phyloP scores from a whole-genome alignment of 1,284 basidiomycete genomes.

The Ustilago tritici region DNA sequence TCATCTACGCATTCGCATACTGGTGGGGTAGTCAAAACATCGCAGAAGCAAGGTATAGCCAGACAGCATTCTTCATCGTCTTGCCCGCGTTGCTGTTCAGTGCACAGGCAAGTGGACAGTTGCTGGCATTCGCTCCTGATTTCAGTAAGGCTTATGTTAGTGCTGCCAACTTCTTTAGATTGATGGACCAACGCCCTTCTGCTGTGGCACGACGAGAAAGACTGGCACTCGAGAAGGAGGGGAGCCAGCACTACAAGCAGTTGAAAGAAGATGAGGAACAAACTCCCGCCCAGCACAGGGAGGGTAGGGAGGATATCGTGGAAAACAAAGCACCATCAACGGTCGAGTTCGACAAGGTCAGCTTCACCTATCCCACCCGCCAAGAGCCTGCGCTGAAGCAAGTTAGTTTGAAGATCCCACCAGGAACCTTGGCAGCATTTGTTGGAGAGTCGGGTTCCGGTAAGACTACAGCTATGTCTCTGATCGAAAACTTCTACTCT shows the following conservation, averaged over 20 bases:
- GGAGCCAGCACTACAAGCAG: not conserved
- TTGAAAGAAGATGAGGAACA: constrained; percentile 80
- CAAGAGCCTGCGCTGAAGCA: constrained; percentile 48
- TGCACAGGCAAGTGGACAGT: constrained; percentile 63
- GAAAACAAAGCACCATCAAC: constrained; percentile 16
- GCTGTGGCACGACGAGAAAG: constrained; percentile 73
- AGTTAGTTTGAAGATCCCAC: constrained; percentile 55
- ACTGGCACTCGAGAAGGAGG: constrained; percentile 58
- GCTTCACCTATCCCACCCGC: constrained; percentile 51
- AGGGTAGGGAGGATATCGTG: constrained; percentile 67
- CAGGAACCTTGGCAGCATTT: constrained; percentile 61
- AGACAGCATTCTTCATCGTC: constrained; percentile 64
- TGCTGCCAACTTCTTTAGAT: constrained; percentile 53
- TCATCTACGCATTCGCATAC: constrained; percentile 64
- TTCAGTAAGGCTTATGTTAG: constrained; percentile 61
- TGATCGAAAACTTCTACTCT: constrained; percentile 73
- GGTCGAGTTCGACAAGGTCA: constrained; percentile 38
- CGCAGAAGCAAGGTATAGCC: constrained; percentile 52
- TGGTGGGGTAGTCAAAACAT: constrained; percentile 64
- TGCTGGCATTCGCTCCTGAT: constrained; percentile 63
- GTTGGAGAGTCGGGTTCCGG: constrained; percentile 72
- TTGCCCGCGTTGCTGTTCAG: constrained; percentile 61
- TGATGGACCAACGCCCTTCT: constrained; percentile 74
- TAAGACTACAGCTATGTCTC: constrained; percentile 67
- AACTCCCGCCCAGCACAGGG: constrained; percentile 89